Evolutionary conservation across 2,329 filamentous ascomycete genomes (phyloP), one percentile per base, ranked within the genome.

Genomic region (Pseudonectria buxi): DNA sequence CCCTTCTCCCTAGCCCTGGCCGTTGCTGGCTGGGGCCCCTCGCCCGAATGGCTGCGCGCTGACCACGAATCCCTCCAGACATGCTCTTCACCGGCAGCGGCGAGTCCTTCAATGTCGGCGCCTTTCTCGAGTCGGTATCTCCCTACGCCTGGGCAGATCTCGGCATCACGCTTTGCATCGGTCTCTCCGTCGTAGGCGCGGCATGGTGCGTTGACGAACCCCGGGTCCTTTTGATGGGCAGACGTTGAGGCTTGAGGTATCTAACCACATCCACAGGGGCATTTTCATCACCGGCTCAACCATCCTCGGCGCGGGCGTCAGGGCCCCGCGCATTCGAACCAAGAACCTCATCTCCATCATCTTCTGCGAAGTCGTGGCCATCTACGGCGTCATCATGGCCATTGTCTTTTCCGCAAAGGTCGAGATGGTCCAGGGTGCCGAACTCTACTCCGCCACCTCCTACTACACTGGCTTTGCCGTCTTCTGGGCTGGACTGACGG

Each of bases 301-400:
- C 39, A 98, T 98, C 61, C 77, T 98, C 49, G 94, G 94, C 57
- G 92, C 86, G 53, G 92, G 92, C 70, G 92, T 98, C 58, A 90
- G 86, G 65, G 90, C 92, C 30, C 94, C 94, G 26, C 84, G 92
- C 54, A 98, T 98, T 67, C 86, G 92, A 62, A 98, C 92, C 46
- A 98, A 98, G 81, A 98, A 98, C 73, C 68, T 98, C 58, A 96
- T 98, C 62, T 96, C 90, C 55, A 98, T 98, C 65, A 96, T 98
- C 68, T 98, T 98, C 70, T 98, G 92, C 72, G 92, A 98, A 69
- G 92, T 98, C 58, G 92, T 98, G 56, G 92, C 92, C 65, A 98
- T 98, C 64, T 98, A 98, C 74, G 94, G 94, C 55, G 90, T 98
- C 66, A 98, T 98, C 68, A 98, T 98, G 88, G 84, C 89, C 54